These are phyloP conservation scores for Diaporthe vaccinii DNA, from an alignment of 2,329 filamentous ascomycete genomes.

Conservation along the genomic window DNA sequence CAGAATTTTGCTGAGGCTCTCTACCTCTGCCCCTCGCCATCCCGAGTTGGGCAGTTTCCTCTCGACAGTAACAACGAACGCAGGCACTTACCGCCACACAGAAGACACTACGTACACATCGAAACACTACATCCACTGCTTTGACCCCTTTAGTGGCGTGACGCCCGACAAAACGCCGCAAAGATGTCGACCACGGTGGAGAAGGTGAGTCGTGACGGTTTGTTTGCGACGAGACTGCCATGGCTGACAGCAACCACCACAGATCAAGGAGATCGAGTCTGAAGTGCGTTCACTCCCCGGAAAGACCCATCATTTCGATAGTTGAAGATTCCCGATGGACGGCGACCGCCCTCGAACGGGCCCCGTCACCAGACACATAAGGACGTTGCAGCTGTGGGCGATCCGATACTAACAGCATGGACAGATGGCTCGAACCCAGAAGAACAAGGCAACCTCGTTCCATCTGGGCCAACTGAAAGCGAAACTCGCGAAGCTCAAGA, in stretches of 20 bases:
- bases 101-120: neutral
- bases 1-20: conserved; percentile 26
- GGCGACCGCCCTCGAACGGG: neutral
- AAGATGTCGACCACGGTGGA: conserved; percentile 98
- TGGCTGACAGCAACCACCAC: conserved; percentile 49
- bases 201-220: conserved; percentile 73
- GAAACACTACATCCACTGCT: neutral
- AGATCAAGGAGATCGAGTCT: conserved; percentile 98
- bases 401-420: conserved; percentile 23
- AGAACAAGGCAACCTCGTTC: conserved; percentile 95
- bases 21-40: neutral
- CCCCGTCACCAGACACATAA: neutral
- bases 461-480: conserved; percentile 97
- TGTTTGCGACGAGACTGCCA: conserved; percentile 21
- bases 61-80: conserved; percentile 17
- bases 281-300: conserved; percentile 73
- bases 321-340: neutral
- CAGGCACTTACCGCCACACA: neutral
- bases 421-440: conserved; percentile 81
- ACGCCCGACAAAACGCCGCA: conserved; percentile 45
- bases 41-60: conserved; percentile 18
- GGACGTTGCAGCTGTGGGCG: neutral
- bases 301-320: conserved; percentile 9
- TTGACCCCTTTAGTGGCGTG: neutral
- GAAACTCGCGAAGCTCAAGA: conserved; percentile 97